phyloP scores from a whole-genome alignment of 371 early-diverging fungal species.

The Caulochytrium protostelioides region DNA sequence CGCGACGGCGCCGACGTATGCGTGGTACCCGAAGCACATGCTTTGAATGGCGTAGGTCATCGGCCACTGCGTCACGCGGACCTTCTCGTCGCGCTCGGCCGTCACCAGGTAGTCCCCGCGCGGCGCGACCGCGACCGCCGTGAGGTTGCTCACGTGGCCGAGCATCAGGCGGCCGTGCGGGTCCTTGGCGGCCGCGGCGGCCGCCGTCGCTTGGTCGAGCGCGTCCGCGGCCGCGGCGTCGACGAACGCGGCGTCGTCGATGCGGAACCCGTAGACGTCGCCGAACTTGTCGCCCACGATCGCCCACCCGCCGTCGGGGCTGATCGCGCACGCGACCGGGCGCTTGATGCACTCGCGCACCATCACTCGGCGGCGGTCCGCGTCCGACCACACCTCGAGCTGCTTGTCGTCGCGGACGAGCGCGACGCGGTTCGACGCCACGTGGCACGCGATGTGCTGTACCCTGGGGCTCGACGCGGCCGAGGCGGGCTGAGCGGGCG shows the following conservation, averaged over 20 bases:
- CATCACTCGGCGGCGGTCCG: no score
- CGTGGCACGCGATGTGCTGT: no score
- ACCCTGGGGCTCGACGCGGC: no score
- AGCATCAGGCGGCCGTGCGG: constrained; percentile 38
- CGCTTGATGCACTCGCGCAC: no score
- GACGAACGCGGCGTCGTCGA: constrained; percentile 15
- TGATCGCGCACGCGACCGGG: no score
- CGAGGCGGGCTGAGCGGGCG: no score
- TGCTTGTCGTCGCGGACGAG: no score
- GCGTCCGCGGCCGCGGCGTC: constrained; percentile 4
- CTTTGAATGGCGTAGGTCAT: constrained; percentile 65
- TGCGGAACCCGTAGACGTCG: constrained; percentile 63
- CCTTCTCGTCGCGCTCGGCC: constrained; percentile 88
- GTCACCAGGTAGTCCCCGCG: constrained; percentile 41
- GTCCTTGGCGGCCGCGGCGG: no score
- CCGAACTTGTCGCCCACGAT: constrained; percentile 88
- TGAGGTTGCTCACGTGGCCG: constrained; percentile 86
- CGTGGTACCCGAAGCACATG: constrained; percentile 77
- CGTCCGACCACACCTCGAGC: no score
- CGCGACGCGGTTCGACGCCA: no score
- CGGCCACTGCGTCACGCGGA: constrained; percentile 72
- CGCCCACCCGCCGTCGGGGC: constrained; percentile 29
- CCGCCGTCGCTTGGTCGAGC: background rate
- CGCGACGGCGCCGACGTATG: constrained; percentile 27
- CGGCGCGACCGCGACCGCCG: constrained; percentile 69